A percentile compares a stretch with the other conserved stretches of the same genome.
Evolutionary conservation across 2,329 filamentous ascomycete species (phyloP).

Genomic region (Rasamsonia emersonii): DNA sequence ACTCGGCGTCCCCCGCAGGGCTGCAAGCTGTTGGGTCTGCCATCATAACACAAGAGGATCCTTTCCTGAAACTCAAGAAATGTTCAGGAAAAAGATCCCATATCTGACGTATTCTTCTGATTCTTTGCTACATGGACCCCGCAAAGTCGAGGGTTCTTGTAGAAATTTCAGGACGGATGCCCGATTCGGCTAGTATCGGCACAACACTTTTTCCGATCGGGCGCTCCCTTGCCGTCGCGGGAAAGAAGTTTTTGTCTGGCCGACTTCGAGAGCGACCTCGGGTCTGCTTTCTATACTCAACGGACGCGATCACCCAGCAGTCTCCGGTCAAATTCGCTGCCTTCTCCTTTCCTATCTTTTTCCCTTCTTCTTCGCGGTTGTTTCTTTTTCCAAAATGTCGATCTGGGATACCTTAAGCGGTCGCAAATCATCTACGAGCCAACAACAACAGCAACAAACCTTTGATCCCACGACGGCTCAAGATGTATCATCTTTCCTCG

Average conservation of each 20-base stretch:
- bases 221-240: conserved; percentile 19
- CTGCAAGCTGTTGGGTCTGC: conserved; percentile 12
- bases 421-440: conserved; percentile 48
- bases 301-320: neutral
- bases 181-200: conserved; percentile 7
- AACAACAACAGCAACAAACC: conserved; percentile 42
- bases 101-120: conserved; percentile 9
- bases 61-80: no score
- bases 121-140: no score
- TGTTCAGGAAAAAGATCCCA: no score
- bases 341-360: neutral
- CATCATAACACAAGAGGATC: conserved; percentile 19
- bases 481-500: conserved; percentile 81
- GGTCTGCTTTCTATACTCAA: conserved; percentile 1
- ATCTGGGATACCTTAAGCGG: conserved; percentile 56
- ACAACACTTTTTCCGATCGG: conserved; percentile 7
- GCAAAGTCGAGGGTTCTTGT: conserved; percentile 12
- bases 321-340: neutral
- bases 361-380: neutral
- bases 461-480: conserved; percentile 67
- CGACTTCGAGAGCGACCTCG: conserved; percentile 1
- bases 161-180: conserved; percentile 20
- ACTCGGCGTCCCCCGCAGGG: conserved; percentile 8
- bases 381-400: conserved; percentile 36
- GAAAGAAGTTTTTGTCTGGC: conserved; percentile 30